Evolutionary conservation across 2,329 filamentous ascomycete genomes (phyloP), one percentile per base, ranked within the genome.

Genomic region (Fusarium sp.): DNA sequence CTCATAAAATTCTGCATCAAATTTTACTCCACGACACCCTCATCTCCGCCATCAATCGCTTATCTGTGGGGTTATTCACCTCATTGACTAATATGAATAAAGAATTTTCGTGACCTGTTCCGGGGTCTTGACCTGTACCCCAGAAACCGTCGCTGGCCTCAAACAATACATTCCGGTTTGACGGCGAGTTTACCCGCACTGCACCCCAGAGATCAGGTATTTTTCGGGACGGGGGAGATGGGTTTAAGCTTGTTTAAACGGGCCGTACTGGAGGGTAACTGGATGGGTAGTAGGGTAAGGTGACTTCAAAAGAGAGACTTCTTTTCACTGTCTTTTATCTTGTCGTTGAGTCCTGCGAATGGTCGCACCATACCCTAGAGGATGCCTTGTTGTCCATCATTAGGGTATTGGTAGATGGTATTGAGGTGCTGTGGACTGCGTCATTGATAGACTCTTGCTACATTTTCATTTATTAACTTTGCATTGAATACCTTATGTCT

Each of bases 11-110:
- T 53, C 43, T 47, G 42, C 32, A 30, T 30, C 30, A 49, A 30
- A 46, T 12, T 44, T 57, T 15, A 42, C 58, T 64, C 44, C 65
- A 58, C 35, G 58, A 53, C 23, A 19, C 42, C 40, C 30, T 33
- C 46, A 56, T 57, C 42, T 72, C 58, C 58, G 52, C 56, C 43
- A 47, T 53, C 25, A 43, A 46, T 73, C 69, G 69, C 69, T 72
- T 73, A 72, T 72, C 69, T 72, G 69, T 64, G 69, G 69, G 69
- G 69, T 66, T 65, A 43, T 37, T 33, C 15, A 38, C 40, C 46
- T 58, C 60, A 42, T 73, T 72, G 64, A 72, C 69, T 72, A 72
- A 72, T 69, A 57, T 47, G 44, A 72, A 65, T 44, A 57, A 64
- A 42, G 33, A 69, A 58, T 60, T 56, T 52, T 42, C 30, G 38